Percentiles rank a stretch among this genome's conserved stretches.
Conservation (phyloP, 495 filamentous ascomycete genomes). For the Penicillium soppii region DNA sequence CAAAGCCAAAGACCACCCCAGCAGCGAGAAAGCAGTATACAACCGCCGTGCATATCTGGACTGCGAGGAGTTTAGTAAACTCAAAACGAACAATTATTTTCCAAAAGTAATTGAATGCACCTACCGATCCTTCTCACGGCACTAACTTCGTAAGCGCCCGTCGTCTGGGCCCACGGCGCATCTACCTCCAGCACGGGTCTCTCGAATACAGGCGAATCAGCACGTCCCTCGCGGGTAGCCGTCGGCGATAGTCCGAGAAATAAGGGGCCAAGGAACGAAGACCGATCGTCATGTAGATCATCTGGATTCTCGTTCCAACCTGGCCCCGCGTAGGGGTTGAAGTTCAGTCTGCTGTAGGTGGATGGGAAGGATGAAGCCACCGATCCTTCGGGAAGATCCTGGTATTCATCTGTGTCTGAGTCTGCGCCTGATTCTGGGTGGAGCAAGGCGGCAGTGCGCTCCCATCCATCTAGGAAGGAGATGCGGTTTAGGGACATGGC, state of each 20-base stretch:
- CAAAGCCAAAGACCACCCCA: constrained; percentile 72
- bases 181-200: neutral
- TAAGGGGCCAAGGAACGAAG: constrained; percentile 21
- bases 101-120: too few species aligned
- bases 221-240: constrained; percentile 21
- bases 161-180: constrained; percentile 38
- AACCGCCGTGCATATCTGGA: constrained; percentile 55
- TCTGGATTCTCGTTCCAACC: constrained; percentile 36
- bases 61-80: constrained; percentile 18
- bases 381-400: constrained; percentile 36
- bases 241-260: constrained; percentile 21
- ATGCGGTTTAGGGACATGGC: constrained; percentile 35
- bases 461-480: constrained; percentile 47
- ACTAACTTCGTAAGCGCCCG: constrained; percentile 69
- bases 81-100: too few species aligned
- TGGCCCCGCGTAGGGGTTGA: constrained; percentile 46
- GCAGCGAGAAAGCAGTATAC: constrained; percentile 80
- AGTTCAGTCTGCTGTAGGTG: constrained; percentile 40
- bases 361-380: constrained; percentile 45
- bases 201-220: constrained; percentile 1
- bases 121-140: constrained; percentile 62
- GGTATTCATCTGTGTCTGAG: constrained; percentile 17
- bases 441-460: constrained; percentile 36
- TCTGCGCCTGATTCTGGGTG: constrained; percentile 19
- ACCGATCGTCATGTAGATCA: constrained; percentile 31